phyloP scores from a whole-genome alignment of 495 filamentous ascomycete genomes.

The Aspergillus taichungensis region DNA sequence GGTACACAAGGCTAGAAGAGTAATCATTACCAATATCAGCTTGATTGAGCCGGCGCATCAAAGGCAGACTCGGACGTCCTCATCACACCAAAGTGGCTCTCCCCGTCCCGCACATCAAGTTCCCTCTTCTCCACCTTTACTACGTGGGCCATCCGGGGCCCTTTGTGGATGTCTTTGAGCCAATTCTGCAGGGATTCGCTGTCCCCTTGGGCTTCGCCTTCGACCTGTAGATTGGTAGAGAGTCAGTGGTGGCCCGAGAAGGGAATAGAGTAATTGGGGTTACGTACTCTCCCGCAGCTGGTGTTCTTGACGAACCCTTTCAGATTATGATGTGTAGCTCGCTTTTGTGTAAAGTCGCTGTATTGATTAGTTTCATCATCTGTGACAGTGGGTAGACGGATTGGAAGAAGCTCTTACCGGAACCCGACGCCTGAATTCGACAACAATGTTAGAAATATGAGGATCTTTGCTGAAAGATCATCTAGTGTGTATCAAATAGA shows the following conservation, averaged over 20 bases:
- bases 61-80: constrained; percentile 27
- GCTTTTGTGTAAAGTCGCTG: constrained; percentile 63
- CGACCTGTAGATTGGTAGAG: constrained; percentile 51
- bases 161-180: constrained; percentile 66
- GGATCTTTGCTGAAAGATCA: background rate
- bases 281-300: constrained; percentile 54
- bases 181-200: constrained; percentile 55
- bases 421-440: constrained; percentile 55
- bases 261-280: background rate
- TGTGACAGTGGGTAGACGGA: constrained; percentile 4
- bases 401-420: constrained; percentile 54
- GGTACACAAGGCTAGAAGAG: background rate
- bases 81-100: constrained; percentile 51
- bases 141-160: constrained; percentile 60
- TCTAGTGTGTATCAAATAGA: background rate
- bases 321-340: constrained; percentile 53
- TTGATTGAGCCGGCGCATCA: constrained; percentile 4
- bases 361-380: background rate
- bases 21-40: background rate
- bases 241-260: background rate
- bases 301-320: constrained; percentile 80
- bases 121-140: constrained; percentile 61
- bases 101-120: constrained; percentile 51
- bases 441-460: constrained; percentile 3
- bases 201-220: constrained; percentile 79